Conservation (phyloP, 2,329 filamentous ascomycete genomes). For the Tolypocladium paradoxum region DNA sequence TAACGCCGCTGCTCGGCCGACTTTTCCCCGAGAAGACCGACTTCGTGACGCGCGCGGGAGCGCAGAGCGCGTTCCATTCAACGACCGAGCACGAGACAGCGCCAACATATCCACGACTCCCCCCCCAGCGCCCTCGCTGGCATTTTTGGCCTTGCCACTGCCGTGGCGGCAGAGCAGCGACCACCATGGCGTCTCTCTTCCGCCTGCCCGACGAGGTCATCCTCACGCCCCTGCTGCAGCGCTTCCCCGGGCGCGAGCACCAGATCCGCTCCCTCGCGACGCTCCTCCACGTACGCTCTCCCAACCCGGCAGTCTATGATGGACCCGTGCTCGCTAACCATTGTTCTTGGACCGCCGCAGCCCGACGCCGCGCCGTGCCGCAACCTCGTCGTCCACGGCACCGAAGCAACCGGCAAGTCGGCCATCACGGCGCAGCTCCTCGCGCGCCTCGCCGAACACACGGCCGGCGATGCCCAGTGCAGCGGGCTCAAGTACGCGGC, state of each 20-base stretch:
- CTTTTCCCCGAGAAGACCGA: background rate
- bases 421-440: slow-evolving; percentile 48
- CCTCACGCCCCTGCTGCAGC: slow-evolving; percentile 31
- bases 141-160: background rate
- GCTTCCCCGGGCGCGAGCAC: slow-evolving; percentile 45
- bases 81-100: background rate
- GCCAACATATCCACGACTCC: background rate
- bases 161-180: slow-evolving; percentile 8
- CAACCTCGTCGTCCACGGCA: slow-evolving; percentile 71
- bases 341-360: slow-evolving; percentile 22
- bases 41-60: background rate
- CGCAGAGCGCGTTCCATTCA: slow-evolving; percentile 1
- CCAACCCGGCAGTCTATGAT: background rate
- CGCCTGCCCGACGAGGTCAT: slow-evolving; percentile 41
- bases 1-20: background rate
- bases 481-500: slow-evolving; percentile 44
- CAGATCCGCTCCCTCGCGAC: slow-evolving; percentile 50
- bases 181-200: slow-evolving; percentile 31
- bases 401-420: slow-evolving; percentile 80
- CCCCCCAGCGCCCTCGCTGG: background rate
- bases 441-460: slow-evolving; percentile 10
- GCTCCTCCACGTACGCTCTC: slow-evolving; percentile 35
- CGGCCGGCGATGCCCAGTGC: slow-evolving; percentile 5
- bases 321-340: background rate
- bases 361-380: slow-evolving; percentile 57